Conservation (phyloP, 2,329 filamentous ascomycete species). For the Colletotrichum tropicale region DNA sequence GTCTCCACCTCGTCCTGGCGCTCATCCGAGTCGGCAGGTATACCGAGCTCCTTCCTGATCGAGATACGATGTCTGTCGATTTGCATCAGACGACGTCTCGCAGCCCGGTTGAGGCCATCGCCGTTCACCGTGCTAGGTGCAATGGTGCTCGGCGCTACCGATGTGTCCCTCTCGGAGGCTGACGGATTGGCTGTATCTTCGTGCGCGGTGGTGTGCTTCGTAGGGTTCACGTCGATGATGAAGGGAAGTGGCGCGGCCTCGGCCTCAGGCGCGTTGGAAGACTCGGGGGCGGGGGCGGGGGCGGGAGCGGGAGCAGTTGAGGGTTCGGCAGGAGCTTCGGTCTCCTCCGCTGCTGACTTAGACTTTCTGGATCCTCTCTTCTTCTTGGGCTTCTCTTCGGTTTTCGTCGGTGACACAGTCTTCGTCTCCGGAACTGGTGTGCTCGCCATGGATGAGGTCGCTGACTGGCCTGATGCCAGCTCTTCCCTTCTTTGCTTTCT, state of each 20-base stretch:
- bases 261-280: not conserved
- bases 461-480: not conserved
- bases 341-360: conserved; percentile 6
- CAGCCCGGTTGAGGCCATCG: conserved; percentile 18
- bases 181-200: not conserved
- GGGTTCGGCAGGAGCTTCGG: not conserved
- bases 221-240: not conserved
- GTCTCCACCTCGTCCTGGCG: conserved; percentile 10
- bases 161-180: not conserved
- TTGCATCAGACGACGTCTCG: conserved; percentile 12
- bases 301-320: not conserved
- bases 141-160: conserved; percentile 7
- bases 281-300: not conserved
- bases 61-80: conserved; percentile 8
- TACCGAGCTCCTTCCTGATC: conserved; percentile 12
- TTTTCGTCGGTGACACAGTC: conserved; percentile 1
- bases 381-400: conserved; percentile 8
- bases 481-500: conserved; percentile 14
- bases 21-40: conserved; percentile 13
- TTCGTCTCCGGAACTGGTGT: conserved; percentile 11
- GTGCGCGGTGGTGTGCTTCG: not conserved
- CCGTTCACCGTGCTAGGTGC: not conserved
- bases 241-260: not conserved
- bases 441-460: conserved; percentile 1
- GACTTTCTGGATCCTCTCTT: conserved; percentile 7